Evolutionary conservation across 2,329 filamentous ascomycete genomes (phyloP), one percentile per base, ranked within the genome.

Genomic region (Colletotrichum destructivum): DNA sequence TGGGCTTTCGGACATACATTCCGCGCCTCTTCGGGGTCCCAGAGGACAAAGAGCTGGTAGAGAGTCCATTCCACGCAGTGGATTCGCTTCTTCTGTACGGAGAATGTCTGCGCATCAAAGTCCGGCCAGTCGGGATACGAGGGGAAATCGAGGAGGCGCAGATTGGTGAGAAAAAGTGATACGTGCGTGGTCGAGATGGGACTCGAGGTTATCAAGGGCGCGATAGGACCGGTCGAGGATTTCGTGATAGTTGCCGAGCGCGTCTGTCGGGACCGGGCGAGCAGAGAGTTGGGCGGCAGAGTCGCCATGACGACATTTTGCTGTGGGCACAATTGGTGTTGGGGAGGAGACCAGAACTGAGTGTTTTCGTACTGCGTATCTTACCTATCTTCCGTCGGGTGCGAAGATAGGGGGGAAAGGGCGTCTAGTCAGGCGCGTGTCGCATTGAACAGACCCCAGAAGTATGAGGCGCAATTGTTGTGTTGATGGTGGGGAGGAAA

Each of bases 11-110:
- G 8, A 49, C 84, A 51, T 86, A 94, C 94, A 84, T 92, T 92
- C 74, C 89, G 88, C 21, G 95, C 89, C 76, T 94, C 92, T 13
- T 92, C 89, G 0, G 90, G 88, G 78, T 98, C 93, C 92, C 94
- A 98, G 3, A 97, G 84, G 47, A 88, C 87, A 80, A 98, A 98
- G 16, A 99, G 88, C 62, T 94, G 92, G 81, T 93, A 98, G n/a
- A 98, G 85, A 0, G 92, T 90, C 94, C 96, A 98, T 84, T 99
- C 96, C 47, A 95, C 90, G 71, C 90, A 90, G 76, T 93, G 91
- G 47, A 97, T 91, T 64, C 96, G 90, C 81, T 92, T 92, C 82
- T 96, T 96, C 81, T 96, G 93, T 64, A 93, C 93, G 3, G 90
- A 89, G 78, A 98, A 94, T 2, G 92, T 93, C 61, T 91, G 86